Conservation (phyloP, 2,329 filamentous ascomycete species). For the Neopestalotiopsis rosae region DNA sequence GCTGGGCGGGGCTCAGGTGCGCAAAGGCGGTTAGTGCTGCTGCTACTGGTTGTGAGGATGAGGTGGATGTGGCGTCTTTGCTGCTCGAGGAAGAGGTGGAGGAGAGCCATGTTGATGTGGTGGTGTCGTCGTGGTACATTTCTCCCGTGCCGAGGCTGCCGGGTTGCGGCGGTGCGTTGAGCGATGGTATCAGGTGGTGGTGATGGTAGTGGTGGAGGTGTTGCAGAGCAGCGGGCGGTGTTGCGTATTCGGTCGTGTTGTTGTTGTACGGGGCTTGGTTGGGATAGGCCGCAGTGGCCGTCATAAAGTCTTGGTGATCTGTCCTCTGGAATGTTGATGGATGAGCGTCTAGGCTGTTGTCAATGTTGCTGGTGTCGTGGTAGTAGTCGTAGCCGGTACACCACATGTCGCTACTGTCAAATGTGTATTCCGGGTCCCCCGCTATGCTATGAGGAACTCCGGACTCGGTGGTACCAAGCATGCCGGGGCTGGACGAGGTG, state of each 20-base stretch:
- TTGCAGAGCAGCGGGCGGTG: too few relatives aligned
- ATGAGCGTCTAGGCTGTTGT: neutral
- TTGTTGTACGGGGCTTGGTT: neutral
- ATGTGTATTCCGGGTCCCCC: neutral
- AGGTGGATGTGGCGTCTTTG: neutral
- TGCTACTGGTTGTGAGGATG: neutral
- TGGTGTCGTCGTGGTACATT: neutral
- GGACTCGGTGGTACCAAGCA: too few relatives aligned
- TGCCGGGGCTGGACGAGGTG: too few relatives aligned
- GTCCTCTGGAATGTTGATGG: too few relatives aligned
- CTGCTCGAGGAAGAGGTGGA: neutral
- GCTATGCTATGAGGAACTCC: too few relatives aligned
- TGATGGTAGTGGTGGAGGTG: too few relatives aligned
- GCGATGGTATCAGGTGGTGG: too few relatives aligned
- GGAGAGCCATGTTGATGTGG: neutral
- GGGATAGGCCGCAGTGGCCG: neutral
- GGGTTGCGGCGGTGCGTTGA: too few relatives aligned
- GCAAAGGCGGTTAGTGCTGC: neutral
- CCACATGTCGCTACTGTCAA: constrained; percentile 3
- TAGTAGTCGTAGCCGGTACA: neutral
- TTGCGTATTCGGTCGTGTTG: too few relatives aligned
- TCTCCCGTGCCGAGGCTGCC: too few relatives aligned
- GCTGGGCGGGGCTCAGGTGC: constrained; percentile 4
- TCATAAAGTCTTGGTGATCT: constrained; percentile 2
- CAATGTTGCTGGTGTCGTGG: neutral